A percentile compares a stretch with the other conserved stretches of the same genome.
Evolutionary conservation across 352 stramenopile genomes (phyloP).

Genomic region (Globisporangium camurandrum): DNA sequence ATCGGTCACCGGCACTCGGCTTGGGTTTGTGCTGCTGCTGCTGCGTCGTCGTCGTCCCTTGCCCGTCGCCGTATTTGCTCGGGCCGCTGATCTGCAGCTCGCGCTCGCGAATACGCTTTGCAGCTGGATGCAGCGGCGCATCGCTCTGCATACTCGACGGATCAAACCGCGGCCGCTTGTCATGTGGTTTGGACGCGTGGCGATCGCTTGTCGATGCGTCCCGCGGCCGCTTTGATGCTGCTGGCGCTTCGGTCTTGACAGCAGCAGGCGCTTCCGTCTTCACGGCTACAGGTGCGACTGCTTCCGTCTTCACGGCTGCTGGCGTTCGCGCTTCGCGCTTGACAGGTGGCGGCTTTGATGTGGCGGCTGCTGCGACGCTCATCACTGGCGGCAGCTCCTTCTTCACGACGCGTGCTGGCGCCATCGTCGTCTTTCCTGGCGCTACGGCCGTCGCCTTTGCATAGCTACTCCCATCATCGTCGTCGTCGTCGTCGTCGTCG

Average conservation of each 20-base stretch:
- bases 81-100: conserved; percentile 9
- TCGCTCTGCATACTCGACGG: conserved; percentile 1
- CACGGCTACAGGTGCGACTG: background rate
- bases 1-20: background rate
- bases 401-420: too few relatives aligned
- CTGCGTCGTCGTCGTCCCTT: background rate
- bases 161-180: conserved; percentile 9
- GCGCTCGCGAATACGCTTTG: conserved; percentile 9
- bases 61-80: conserved; percentile 7
- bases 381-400: too few relatives aligned
- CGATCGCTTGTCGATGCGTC: conserved; percentile 2
- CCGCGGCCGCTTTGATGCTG: conserved; percentile 6
- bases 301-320: background rate
- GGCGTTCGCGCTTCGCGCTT: background rate
- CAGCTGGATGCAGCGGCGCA: conserved; percentile 6
- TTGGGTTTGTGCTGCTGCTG: conserved; percentile 11
- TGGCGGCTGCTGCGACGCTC: too few relatives aligned
- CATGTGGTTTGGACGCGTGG: background rate
- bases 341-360: background rate
- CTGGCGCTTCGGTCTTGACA: background rate
- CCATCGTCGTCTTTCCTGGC: too few relatives aligned
- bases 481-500: conserved; percentile 16
- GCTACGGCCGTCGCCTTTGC: background rate
- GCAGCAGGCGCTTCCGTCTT: background rate
- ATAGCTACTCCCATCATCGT: conserved; percentile 1